Evolutionary conservation across 2,329 filamentous ascomycete genomes (phyloP).

Genomic region (Hymenoscyphus scutula): DNA sequence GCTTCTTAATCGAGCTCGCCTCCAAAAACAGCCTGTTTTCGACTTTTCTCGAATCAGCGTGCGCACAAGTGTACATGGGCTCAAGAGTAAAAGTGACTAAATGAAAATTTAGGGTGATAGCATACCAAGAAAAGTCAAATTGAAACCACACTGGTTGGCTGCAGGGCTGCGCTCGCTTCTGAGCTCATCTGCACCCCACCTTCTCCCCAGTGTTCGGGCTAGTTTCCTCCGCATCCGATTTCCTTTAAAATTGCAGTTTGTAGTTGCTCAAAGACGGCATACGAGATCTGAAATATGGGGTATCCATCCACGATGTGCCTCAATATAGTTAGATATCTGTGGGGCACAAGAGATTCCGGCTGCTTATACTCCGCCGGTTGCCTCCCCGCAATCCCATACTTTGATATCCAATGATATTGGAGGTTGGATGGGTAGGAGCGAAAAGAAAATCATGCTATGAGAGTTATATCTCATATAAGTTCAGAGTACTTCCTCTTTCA

Average conservation of each 20-base stretch:
- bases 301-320: constrained; percentile 16
- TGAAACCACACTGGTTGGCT: constrained; percentile 19
- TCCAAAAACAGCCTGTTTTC: neutral
- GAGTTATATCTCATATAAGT: constrained; percentile 24
- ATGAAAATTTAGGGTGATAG: neutral
- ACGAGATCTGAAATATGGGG: constrained; percentile 20
- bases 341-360: constrained; percentile 22
- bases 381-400: constrained; percentile 32
- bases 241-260: constrained; percentile 22
- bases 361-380: constrained; percentile 26
- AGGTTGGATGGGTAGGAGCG: neutral
- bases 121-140: constrained; percentile 15
- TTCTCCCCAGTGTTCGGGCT: constrained; percentile 17
- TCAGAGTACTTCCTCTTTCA: constrained; percentile 12
- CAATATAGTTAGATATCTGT: constrained; percentile 16
- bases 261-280: constrained; percentile 13
- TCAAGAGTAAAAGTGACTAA: neutral
- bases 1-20: neutral
- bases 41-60: neutral
- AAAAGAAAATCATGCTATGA: neutral
- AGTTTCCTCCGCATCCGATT: constrained; percentile 23
- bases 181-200: constrained; percentile 8
- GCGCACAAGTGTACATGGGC: neutral
- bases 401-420: constrained; percentile 5
- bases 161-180: constrained; percentile 10